These are phyloP conservation scores for Hanseniaspora pseudoguilliermondii DNA, from an alignment of 805 yeast species.

Conservation along the genomic window DNA sequence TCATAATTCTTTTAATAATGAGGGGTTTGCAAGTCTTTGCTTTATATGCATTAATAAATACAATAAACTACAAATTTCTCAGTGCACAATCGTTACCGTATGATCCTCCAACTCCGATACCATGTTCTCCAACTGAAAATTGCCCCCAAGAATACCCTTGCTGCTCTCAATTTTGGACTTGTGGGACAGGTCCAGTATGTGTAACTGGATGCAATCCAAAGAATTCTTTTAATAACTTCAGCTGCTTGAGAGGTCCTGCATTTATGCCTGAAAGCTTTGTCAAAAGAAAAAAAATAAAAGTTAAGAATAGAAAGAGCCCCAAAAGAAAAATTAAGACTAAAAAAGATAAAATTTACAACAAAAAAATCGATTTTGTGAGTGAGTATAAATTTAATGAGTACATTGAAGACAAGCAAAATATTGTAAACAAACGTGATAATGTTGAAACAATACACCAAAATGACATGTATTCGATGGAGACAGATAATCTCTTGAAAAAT, in stretches of 20 bases:
- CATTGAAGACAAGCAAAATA: too few species aligned
- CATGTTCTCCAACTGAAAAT: conserved; percentile 18
- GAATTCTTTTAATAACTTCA: conserved; percentile 45
- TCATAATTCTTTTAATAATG: neutral
- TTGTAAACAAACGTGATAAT: neutral
- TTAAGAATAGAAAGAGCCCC: too few species aligned
- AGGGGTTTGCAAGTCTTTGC: neutral
- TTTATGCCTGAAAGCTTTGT: conserved; percentile 34
- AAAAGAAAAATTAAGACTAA: neutral
- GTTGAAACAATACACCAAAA: neutral
- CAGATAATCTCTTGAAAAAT: neutral
- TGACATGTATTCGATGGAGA: neutral
- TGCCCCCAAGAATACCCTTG: conserved; percentile 79
- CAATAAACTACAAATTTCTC: too few species aligned
- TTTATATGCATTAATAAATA: neutral
- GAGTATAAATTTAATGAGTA: neutral
- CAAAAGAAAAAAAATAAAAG: neutral
- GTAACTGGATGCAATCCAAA: conserved; percentile 82
- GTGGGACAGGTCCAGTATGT: conserved; percentile 67
- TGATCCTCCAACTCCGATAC: conserved; percentile 20
- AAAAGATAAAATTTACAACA: conserved; percentile 22
- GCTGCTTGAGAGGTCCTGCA: conserved; percentile 74
- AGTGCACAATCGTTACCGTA: conserved; percentile 16
- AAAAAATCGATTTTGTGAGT: conserved; percentile 16
- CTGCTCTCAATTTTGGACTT: conserved; percentile 73